phyloP scores from a whole-genome alignment of 2,329 filamentous ascomycete species.

The Xylaria hypoxylon region DNA sequence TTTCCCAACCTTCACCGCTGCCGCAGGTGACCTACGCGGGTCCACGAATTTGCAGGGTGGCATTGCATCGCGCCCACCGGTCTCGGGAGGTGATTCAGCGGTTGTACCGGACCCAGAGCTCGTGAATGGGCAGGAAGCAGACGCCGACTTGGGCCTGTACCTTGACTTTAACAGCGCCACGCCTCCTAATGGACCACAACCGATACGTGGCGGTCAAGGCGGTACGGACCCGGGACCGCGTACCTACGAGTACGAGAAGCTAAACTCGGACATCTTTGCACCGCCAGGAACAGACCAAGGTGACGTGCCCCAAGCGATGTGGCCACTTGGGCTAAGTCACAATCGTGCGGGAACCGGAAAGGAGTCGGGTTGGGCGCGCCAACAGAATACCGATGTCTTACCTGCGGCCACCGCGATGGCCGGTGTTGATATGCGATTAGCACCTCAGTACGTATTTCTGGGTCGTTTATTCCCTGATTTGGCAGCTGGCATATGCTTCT shows the following conservation, averaged over 20 bases:
- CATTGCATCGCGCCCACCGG: slow-evolving; percentile 53
- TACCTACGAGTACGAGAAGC: slow-evolving; percentile 62
- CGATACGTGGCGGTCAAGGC: slow-evolving; percentile 64
- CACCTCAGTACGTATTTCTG: slow-evolving; percentile 53
- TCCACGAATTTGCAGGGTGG: slow-evolving; percentile 56
- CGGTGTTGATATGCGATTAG: slow-evolving; percentile 69
- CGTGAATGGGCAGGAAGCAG: slow-evolving; percentile 63
- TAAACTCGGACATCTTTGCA: slow-evolving; percentile 66
- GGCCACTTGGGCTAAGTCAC: slow-evolving; percentile 66
- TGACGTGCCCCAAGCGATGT: slow-evolving; percentile 60
- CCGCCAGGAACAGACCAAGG: slow-evolving; percentile 66
- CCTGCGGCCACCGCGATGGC: slow-evolving; percentile 64
- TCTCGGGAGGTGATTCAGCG: slow-evolving; percentile 55
- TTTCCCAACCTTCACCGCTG: slow-evolving; percentile 53
- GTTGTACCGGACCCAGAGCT: slow-evolving; percentile 55
- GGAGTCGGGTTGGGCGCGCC: slow-evolving; percentile 64
- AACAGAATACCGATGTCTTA: slow-evolving; percentile 64
- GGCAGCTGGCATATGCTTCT: neutral
- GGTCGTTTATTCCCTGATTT: neutral
- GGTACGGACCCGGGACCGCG: slow-evolving; percentile 65
- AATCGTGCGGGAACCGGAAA: slow-evolving; percentile 59
- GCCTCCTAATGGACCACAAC: slow-evolving; percentile 58
- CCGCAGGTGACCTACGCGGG: slow-evolving; percentile 57
- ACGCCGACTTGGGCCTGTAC: slow-evolving; percentile 62
- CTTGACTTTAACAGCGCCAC: slow-evolving; percentile 64